These are phyloP conservation scores for Turritis glabra DNA, from an alignment of 345 rosid species.

Conservation along the genomic window DNA sequence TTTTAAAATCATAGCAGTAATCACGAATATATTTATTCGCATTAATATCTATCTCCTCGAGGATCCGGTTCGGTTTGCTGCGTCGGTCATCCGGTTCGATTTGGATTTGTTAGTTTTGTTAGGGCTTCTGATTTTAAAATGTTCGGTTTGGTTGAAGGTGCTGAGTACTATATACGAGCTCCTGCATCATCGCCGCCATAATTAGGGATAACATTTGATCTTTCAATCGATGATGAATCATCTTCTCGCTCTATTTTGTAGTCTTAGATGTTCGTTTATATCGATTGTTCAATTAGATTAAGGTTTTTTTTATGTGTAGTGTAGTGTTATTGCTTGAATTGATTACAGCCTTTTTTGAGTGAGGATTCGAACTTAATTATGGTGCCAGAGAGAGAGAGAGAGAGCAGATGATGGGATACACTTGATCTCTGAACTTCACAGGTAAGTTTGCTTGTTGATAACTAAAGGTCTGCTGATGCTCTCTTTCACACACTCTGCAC, in stretches of 20 bases:
- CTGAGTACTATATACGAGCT: background rate
- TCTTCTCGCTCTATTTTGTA: background rate
- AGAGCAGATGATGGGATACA: conserved; percentile 60
- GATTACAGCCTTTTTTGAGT: background rate
- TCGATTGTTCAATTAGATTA: background rate
- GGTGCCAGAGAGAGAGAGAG: conserved; percentile 34
- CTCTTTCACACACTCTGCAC: conserved; percentile 22
- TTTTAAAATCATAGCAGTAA: background rate
- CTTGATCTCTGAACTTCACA: conserved; percentile 73
- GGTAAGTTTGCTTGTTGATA: conserved; percentile 61
- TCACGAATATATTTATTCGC: conserved; percentile 25
- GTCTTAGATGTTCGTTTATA: background rate
- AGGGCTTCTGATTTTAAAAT: conserved; percentile 19
- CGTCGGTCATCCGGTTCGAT: conserved; percentile 31
- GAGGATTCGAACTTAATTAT: background rate
- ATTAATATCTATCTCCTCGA: conserved; percentile 13
- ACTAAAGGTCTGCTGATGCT: conserved; percentile 46
- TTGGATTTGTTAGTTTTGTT: background rate
- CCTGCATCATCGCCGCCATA: conserved; percentile 1
- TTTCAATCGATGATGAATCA: background rate
- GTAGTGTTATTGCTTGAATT: background rate
- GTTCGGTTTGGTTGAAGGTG: background rate
- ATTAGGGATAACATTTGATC: background rate
- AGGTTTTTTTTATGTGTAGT: background rate
- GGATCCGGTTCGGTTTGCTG: conserved; percentile 31